Evolutionary conservation across 2,329 filamentous ascomycete genomes (phyloP), one percentile per base, ranked within the genome.

Genomic region (Trichoderma guizhouense): DNA sequence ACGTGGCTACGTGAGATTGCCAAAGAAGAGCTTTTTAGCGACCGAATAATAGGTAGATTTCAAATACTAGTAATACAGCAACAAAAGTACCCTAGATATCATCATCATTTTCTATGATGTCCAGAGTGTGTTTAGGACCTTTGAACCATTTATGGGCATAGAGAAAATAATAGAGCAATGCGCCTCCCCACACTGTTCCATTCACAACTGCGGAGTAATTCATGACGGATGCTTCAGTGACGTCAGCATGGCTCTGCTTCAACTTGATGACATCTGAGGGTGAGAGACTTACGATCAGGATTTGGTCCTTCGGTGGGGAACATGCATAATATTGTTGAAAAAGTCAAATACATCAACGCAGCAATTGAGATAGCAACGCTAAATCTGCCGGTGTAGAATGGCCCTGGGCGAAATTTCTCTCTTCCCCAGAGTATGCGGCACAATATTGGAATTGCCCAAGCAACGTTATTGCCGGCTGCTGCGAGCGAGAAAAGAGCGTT

Each of bases 291-390:
- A 68, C 65, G 34, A 58, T 68, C 34, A 60, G 65, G 65, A 47
- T 68, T 43, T 68, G 65, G 65, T 7, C 65, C 65, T 30, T 68
- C 34, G 2, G 65, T 68, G 4, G 65, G 65, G 47, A 68, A 68
- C 65, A 68, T 68, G 65, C 53, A 68, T 43, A 68, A n/a, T 30
- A 68, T 58, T 15, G 65, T 60, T 6, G 65, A n/a, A 43, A 68
- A 68, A 7, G 18, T 18, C 26, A 68, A 58, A 21, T 68, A 60
- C 26, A 68, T 5, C 12, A 68, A 21, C 11, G 65, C 51, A 9
- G 34, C 18, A 11, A 60, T 24, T 14, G 65, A 36, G 7, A 68
- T 43, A 2, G 18, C 53, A 32, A 43, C 7, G 26, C 53, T 60
- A 14, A 58, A 36, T 30, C 34, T 32, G 28, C 65, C 65, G 14